phyloP scores from a whole-genome alignment of 805 yeast genomes.

The Ogataea minuta region DNA sequence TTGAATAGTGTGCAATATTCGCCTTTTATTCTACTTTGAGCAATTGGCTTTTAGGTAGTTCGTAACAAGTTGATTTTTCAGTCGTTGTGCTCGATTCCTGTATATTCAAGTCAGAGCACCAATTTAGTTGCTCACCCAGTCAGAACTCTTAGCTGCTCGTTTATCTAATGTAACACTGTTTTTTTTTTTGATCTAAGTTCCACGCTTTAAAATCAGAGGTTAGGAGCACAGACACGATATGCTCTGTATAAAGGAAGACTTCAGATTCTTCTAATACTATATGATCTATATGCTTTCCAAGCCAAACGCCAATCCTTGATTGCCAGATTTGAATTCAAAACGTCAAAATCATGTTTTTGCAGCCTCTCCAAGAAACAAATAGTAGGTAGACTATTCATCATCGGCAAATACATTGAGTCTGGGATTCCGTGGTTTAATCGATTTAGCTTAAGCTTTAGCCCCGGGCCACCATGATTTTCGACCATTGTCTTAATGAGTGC shows the following conservation, averaged over 20 bases:
- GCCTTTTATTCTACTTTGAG: background rate
- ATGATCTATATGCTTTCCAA: slow-evolving; percentile 47
- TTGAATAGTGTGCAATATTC: background rate
- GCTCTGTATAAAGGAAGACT: background rate
- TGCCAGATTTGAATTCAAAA: slow-evolving; percentile 43
- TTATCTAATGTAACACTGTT: slow-evolving; percentile 5
- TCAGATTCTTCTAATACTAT: slow-evolving; percentile 3
- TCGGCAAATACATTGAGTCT: slow-evolving; percentile 65
- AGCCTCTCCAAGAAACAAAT: slow-evolving; percentile 57
- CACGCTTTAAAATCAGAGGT: slow-evolving; percentile 6
- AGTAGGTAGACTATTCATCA: slow-evolving; percentile 66
- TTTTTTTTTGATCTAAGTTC: slow-evolving; percentile 5
- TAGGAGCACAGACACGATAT: slow-evolving; percentile 8
- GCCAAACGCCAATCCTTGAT: slow-evolving; percentile 65
- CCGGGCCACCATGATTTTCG: slow-evolving; percentile 15
- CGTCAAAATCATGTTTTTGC: slow-evolving; percentile 64
- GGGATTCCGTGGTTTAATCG: slow-evolving; percentile 50
- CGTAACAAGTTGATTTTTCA: background rate
- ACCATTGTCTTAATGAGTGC: slow-evolving; percentile 37
- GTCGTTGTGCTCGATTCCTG: too few species aligned
- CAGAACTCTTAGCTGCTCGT: background rate
- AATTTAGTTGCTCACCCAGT: slow-evolving; percentile 1
- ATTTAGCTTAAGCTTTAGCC: slow-evolving; percentile 17
- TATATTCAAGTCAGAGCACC: background rate
- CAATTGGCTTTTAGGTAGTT: background rate